Percentiles rank a stretch among this genome's conserved stretches.
Conservation (phyloP, 805 yeast genomes). For the Pichia nakasei region DNA sequence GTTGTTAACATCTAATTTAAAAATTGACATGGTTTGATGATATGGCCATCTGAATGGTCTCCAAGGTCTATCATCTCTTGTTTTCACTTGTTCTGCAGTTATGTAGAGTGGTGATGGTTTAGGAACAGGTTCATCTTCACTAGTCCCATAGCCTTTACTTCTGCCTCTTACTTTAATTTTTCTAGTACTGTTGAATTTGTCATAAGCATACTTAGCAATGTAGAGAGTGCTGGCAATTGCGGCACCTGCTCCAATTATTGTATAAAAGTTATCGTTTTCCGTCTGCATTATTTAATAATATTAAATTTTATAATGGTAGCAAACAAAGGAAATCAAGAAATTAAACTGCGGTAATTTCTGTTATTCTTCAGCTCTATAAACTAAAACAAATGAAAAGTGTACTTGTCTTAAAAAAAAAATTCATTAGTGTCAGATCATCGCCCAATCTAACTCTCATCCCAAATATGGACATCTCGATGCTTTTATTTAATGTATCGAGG, state of each 20-base stretch:
- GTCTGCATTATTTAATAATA: too few relatives aligned
- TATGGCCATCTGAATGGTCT: conserved; percentile 76
- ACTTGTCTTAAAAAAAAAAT: too few relatives aligned
- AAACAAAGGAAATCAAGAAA: not conserved
- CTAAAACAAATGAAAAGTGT: too few relatives aligned
- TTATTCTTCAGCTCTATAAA: not conserved
- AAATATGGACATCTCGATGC: too few relatives aligned
- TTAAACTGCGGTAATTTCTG: not conserved
- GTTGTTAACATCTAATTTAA: conserved; percentile 61
- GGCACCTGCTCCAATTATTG: conserved; percentile 18
- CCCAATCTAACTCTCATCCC: too few relatives aligned
- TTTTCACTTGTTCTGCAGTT: conserved; percentile 57
- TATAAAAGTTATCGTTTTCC: conserved; percentile 3
- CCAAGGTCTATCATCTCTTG: conserved; percentile 72
- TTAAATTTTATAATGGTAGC: not conserved
- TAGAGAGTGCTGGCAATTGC: conserved; percentile 17
- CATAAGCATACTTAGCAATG: conserved; percentile 7
- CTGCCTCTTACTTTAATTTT: not conserved
- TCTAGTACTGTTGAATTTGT: not conserved
- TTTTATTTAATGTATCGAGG: not conserved
- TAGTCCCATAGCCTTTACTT: conserved; percentile 14
- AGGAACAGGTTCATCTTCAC: conserved; percentile 25
- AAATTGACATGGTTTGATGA: conserved; percentile 72
- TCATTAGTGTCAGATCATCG: too few relatives aligned
- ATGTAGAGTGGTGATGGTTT: conserved; percentile 50